Conservation (phyloP, 257 asterid genomes). For the Handroanthus guayacan region DNA sequence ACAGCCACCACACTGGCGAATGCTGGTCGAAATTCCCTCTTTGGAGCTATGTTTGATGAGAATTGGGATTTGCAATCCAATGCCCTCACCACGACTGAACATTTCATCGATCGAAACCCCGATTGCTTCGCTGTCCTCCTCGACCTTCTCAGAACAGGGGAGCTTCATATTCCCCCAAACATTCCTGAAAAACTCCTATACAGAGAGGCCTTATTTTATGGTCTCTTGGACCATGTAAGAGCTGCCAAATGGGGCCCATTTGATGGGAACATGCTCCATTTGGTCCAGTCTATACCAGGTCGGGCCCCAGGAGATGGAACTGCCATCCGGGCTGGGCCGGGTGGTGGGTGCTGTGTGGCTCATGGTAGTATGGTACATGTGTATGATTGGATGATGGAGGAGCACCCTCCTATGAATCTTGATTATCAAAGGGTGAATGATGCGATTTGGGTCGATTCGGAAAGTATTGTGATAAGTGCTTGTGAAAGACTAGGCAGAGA, state of each 20-base stretch:
- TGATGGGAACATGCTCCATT: slow-evolving; percentile 75
- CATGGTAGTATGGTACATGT: slow-evolving; percentile 95
- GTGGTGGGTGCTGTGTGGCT: slow-evolving; percentile 94
- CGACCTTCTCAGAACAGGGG: slow-evolving; percentile 91
- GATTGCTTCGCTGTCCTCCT: slow-evolving; percentile 83
- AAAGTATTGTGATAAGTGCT: slow-evolving; percentile 72
- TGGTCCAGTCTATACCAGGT: slow-evolving; percentile 57
- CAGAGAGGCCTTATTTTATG: slow-evolving; percentile 81
- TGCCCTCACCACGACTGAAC: slow-evolving; percentile 54
- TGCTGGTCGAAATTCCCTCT: slow-evolving; percentile 85
- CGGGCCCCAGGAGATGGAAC: slow-evolving; percentile 93
- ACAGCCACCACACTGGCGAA: slow-evolving; percentile 88
- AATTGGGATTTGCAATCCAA: slow-evolving; percentile 72
- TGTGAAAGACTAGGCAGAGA: slow-evolving; percentile 85
- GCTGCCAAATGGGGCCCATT: slow-evolving; percentile 88
- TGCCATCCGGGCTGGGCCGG: slow-evolving; percentile 89
- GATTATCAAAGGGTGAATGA: slow-evolving; percentile 93
- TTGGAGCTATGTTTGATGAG: slow-evolving; percentile 88
- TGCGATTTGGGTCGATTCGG: slow-evolving; percentile 73
- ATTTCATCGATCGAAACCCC: slow-evolving; percentile 89
- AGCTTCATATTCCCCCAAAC: slow-evolving; percentile 68
- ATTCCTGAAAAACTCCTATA: slow-evolving; percentile 68
- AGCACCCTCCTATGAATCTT: slow-evolving; percentile 78
- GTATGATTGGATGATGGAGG: slow-evolving; percentile 91
- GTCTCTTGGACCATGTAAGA: slow-evolving; percentile 76